Evolutionary conservation across 148 eudicot species (phyloP), one percentile per base, ranked within the genome.

Genomic region (Salicornia ramosissima): DNA sequence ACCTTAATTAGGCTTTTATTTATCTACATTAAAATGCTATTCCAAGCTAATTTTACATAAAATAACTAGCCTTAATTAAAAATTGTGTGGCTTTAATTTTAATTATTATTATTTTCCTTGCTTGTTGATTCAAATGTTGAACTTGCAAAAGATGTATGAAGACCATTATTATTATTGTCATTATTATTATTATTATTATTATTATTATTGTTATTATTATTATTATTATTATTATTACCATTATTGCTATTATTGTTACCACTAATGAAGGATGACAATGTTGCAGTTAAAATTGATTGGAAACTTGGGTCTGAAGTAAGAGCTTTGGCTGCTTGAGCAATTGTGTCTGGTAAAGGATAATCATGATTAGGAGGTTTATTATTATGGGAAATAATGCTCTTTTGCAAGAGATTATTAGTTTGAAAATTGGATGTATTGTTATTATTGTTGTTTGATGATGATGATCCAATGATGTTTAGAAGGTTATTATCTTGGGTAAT

Each of bases 251-350:
- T 68, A 16, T 68, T 51, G 24, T 57, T 77, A 10, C 62, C 69
- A 58, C 53, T 66, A 28, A 92, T 89, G 71, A 92, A 83, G 5
- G 96, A 86, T 34, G 88, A 74, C 5, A 92, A 76, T 52, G 97
- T 96, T 0, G 86, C 86, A 0, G 85, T 81, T 47, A 92, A 62
- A 42, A 85, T 90, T 2, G 96, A 86, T 16, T 87, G 97, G 67
- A 92, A 92, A 65, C 71, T 82, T 13, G 97, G 97, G 72, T 92
- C 87, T 0, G 97, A 87, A 5, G 97, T 89, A 54, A 92, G 83
- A 25, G 88, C 93, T 83, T 85, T 92, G 4, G 92, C 89, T 47
- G 97, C 97, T 53, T 90, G 92, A 16, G 86, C 86, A 61, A 89
- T 75, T 2, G 85, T 68, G 46, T 92, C 90, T 10, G 80, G 76